Conservation (phyloP, 2,329 filamentous ascomycete species). For the Cadophora sp. region DNA sequence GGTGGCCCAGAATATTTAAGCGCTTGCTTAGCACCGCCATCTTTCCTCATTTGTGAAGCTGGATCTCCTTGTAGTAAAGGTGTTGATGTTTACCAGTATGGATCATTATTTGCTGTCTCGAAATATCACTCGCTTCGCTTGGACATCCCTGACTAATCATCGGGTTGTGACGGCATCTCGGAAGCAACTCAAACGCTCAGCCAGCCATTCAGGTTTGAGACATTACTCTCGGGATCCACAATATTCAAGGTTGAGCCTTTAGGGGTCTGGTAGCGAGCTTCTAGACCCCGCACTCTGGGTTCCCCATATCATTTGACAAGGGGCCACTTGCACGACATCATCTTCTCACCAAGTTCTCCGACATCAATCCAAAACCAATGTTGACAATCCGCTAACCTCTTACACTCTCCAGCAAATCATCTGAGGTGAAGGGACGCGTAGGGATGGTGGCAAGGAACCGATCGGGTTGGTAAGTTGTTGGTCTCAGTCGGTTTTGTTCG, state of each 20-base stretch:
- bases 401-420: not conserved
- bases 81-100: not conserved
- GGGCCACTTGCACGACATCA: not conserved
- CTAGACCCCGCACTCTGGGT: slow-evolving; percentile 1
- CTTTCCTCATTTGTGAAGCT: not conserved
- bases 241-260: not conserved
- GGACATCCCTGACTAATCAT: not conserved
- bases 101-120: not conserved
- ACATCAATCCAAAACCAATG: not conserved
- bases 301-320: not conserved
- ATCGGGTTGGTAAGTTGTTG: slow-evolving; percentile 7
- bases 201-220: not conserved
- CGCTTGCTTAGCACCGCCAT: not conserved
- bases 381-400: not conserved
- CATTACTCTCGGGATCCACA: not conserved
- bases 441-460: slow-evolving; percentile 9
- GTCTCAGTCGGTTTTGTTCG: not conserved
- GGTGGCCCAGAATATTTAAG: not conserved
- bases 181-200: too few relatives aligned
- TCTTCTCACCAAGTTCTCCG: not conserved
- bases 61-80: not conserved
- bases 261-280: not conserved
- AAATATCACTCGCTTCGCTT: not conserved
- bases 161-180: not conserved
- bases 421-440: not conserved